phyloP scores from a whole-genome alignment of 2,329 filamentous ascomycete species.

The Phaeosphaeriaceae sp. region DNA sequence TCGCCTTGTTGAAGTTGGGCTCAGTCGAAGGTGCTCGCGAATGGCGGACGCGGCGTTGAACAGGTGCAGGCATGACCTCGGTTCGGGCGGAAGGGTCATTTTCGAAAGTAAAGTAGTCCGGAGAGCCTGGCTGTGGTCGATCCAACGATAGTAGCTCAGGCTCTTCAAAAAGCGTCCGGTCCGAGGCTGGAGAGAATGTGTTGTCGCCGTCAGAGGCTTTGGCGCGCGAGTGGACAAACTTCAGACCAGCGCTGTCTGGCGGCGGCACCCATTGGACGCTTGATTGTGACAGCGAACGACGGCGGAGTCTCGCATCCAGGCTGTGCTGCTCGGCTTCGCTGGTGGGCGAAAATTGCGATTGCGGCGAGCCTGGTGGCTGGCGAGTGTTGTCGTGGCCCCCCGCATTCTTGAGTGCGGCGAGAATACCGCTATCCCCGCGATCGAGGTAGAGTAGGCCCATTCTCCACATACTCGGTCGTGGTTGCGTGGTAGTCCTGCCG shows the following conservation, averaged over 20 bases:
- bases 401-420: conserved; percentile 27
- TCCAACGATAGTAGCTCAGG: conserved; percentile 25
- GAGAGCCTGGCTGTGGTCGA: conserved; percentile 16
- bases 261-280: conserved; percentile 12
- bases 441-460: conserved; percentile 31
- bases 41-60: conserved; percentile 21
- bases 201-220: conserved; percentile 22
- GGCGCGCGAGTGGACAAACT: conserved; percentile 21
- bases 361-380: conserved; percentile 19
- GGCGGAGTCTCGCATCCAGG: conserved; percentile 3
- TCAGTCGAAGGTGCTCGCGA: conserved; percentile 21
- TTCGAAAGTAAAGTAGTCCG: conserved; percentile 18
- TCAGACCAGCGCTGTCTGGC: conserved; percentile 17
- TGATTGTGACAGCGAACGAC: conserved; percentile 9
- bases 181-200: conserved; percentile 22
- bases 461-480: conserved; percentile 30
- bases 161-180: conserved; percentile 29
- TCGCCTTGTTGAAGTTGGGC: conserved; percentile 17
- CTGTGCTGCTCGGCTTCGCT: conserved; percentile 18
- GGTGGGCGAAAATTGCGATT: conserved; percentile 21
- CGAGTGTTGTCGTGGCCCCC: conserved; percentile 24
- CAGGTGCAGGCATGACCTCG: conserved; percentile 15
- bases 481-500: conserved; percentile 18
- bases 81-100: conserved; percentile 16
- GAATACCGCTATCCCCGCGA: conserved; percentile 30